A percentile compares a stretch with the other conserved stretches of the same genome.
Conservation (phyloP, 2,329 filamentous ascomycete genomes). For the Fulvia fulva region DNA sequence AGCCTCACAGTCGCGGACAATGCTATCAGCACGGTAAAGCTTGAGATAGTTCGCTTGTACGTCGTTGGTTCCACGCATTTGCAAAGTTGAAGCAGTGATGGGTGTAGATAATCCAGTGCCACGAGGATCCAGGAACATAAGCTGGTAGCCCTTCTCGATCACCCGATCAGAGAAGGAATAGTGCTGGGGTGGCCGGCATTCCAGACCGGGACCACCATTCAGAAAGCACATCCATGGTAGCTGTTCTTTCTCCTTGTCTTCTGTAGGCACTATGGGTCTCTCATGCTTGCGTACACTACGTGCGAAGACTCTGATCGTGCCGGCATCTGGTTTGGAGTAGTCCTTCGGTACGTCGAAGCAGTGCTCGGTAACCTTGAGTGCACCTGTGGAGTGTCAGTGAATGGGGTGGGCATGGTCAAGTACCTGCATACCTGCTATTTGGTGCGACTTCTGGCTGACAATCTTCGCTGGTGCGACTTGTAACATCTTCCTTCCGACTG, state of each 20-base stretch:
- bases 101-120: slow-evolving; percentile 83
- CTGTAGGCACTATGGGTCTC: slow-evolving; percentile 55
- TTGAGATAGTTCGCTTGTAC: slow-evolving; percentile 78
- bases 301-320: slow-evolving; percentile 67
- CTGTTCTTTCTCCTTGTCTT: slow-evolving; percentile 51
- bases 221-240: slow-evolving; percentile 66
- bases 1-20: slow-evolving; percentile 84
- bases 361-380: slow-evolving; percentile 71
- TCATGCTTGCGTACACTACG: slow-evolving; percentile 70
- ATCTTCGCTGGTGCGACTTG: slow-evolving; percentile 42
- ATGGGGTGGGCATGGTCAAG: not conserved
- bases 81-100: slow-evolving; percentile 68
- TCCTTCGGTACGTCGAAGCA: slow-evolving; percentile 85
- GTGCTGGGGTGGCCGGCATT: slow-evolving; percentile 70
- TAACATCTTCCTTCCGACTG: slow-evolving; percentile 27
- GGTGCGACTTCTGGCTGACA: slow-evolving; percentile 43
- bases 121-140: slow-evolving; percentile 82
- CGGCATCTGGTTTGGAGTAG: slow-evolving; percentile 59
- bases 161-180: slow-evolving; percentile 66
- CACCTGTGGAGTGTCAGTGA: slow-evolving; percentile 49
- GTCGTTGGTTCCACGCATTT: slow-evolving; percentile 56
- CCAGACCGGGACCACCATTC: slow-evolving; percentile 81
- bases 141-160: slow-evolving; percentile 76
- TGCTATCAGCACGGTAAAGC: slow-evolving; percentile 82
- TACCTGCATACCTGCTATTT: slow-evolving; percentile 39